Percentiles rank a stretch among this genome's conserved stretches.
Conservation (phyloP, 257 asterid species). For the Eucommia ulmoides region DNA sequence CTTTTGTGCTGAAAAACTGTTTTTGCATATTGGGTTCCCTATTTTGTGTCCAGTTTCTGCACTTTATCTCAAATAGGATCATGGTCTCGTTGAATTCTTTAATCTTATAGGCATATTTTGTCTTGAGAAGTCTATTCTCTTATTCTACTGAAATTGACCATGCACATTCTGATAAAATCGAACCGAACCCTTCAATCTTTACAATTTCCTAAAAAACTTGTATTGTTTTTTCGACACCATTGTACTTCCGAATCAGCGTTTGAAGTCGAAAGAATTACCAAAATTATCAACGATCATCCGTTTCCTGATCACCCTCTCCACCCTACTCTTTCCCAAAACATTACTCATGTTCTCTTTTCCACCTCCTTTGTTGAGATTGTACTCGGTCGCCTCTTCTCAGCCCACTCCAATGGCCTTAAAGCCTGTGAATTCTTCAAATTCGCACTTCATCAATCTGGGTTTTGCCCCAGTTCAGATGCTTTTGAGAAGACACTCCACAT, state of each 20-base stretch:
- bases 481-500: conserved; percentile 83
- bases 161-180: too few relatives aligned
- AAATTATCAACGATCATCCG: conserved; percentile 53
- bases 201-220: too few relatives aligned
- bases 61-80: too few relatives aligned
- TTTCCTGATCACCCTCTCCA: conserved; percentile 44
- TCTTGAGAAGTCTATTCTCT: too few relatives aligned
- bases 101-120: too few relatives aligned
- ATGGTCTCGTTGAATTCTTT: too few relatives aligned
- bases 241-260: conserved; percentile 15
- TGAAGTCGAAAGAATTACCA: conserved; percentile 34
- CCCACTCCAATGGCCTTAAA: conserved; percentile 82
- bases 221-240: too few relatives aligned
- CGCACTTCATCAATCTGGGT: conserved; percentile 37
- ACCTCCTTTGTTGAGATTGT: conserved; percentile 52
- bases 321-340: conserved; percentile 31
- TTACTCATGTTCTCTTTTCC: conserved; percentile 31
- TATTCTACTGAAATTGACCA: too few relatives aligned
- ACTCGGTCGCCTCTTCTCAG: conserved; percentile 71
- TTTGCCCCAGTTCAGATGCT: conserved; percentile 68
- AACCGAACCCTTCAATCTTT: too few relatives aligned
- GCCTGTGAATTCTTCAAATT: conserved; percentile 63
- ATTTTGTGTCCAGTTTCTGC: too few relatives aligned
- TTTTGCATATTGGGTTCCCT: too few relatives aligned
- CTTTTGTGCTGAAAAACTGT: too few relatives aligned